Evolutionary conservation across 768 basidiomycete species (phyloP), one percentile per base, ranked within the genome.

Genomic region (Roridomyces roridus): DNA sequence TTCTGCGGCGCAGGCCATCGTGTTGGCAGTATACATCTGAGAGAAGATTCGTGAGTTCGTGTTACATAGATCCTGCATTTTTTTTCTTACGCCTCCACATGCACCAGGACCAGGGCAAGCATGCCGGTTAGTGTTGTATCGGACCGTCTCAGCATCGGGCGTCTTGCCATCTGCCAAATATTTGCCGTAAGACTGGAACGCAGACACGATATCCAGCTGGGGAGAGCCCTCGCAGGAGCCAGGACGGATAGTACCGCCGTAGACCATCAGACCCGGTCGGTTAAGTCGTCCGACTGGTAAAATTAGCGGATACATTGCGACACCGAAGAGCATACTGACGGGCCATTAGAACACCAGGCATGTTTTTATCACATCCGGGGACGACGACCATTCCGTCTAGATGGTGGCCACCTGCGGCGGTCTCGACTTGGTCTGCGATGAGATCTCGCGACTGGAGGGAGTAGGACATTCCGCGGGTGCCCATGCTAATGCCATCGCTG

Each of bases 311-410:
- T 25, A 54, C n/a, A n/a, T n/a, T n/a, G n/a, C n/a, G 63, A 49
- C 29, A 25, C 50, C 26, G n/a, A n/a, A n/a, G n/a, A 46, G 20
- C 46, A 49, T 24, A 85, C 91, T 76, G 67, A 94, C 92, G 85
- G 44, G 94, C 97, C 84, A 99, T 99, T 65, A 98, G 80, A 34
- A 97, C 96, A 59, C 97, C 97, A n/a, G 97, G 97, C 96, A 99
- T 98, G 77, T 99, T 99, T 78, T 99, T 99, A 80, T 99, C 96
- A 70, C 94, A 98, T 36, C 96, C 97, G 20, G 97, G 97, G 49
- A 99, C 81, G 56, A 94, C 94, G 35, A 98, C 94, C 91, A 97
- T 92, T 36, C 94, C 97, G 67, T 98, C 97, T 14, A 99, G 85
- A 86, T 96, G 97, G 70, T 99, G 97, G 6, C 96, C 97, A 14